phyloP scores from a whole-genome alignment of 2,329 filamentous ascomycete species.

The Fusarium citri region DNA sequence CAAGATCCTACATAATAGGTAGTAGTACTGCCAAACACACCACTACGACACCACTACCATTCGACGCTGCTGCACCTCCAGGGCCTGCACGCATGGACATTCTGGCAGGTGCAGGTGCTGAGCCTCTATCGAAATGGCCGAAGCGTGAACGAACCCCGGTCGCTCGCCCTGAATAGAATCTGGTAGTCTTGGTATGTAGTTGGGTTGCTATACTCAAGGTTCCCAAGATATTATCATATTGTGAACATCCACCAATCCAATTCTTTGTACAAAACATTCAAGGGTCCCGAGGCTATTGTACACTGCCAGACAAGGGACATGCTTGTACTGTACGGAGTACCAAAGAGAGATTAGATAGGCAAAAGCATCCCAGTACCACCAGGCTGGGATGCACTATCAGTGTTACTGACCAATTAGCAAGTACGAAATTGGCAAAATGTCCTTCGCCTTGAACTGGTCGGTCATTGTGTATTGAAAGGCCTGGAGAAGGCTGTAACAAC shows the following conservation, averaged over 20 bases:
- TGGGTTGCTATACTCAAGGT: slow-evolving; percentile 29
- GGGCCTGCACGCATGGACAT: slow-evolving; percentile 22
- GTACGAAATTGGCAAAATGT: slow-evolving; percentile 23
- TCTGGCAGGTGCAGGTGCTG: slow-evolving; percentile 20
- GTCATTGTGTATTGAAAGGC: slow-evolving; percentile 9
- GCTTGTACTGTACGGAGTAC: slow-evolving; percentile 13
- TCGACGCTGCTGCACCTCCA: slow-evolving; percentile 35
- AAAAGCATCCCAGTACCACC: slow-evolving; percentile 34
- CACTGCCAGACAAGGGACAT: slow-evolving; percentile 29
- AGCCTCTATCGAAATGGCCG: slow-evolving; percentile 12
- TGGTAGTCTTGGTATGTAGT: slow-evolving; percentile 21
- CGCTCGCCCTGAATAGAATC: slow-evolving; percentile 31
- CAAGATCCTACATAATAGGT: slow-evolving; percentile 10
- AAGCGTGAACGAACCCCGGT: slow-evolving; percentile 37
- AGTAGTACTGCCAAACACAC: slow-evolving; percentile 38
- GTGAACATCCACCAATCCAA: slow-evolving; percentile 38
- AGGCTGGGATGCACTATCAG: slow-evolving; percentile 35
- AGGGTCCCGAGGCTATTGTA: slow-evolving; percentile 13
- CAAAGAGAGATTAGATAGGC: slow-evolving; percentile 35
- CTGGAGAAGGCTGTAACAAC: slow-evolving; percentile 18
- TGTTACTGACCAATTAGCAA: slow-evolving; percentile 31
- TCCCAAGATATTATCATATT: slow-evolving; percentile 26
- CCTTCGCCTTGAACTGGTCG: slow-evolving; percentile 16
- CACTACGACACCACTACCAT: slow-evolving; percentile 46
- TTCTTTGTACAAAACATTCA: slow-evolving; percentile 13